Percentiles rank a stretch among this genome's conserved stretches.
Evolutionary conservation across 2,329 filamentous ascomycete genomes (phyloP).

Genomic region (Raffaelea ambrosiae): DNA sequence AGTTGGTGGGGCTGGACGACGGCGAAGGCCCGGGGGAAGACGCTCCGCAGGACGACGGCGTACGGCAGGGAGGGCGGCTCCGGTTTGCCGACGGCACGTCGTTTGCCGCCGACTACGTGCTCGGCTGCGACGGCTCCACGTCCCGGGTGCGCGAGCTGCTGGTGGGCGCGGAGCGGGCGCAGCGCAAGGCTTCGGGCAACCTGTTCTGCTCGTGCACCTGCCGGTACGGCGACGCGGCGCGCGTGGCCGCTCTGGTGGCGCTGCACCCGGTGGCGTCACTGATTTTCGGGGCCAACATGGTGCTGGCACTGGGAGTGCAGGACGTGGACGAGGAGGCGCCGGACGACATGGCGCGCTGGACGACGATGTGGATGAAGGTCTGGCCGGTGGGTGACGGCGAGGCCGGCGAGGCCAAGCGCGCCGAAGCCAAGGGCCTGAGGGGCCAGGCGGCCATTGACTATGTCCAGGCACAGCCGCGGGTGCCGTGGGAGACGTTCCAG

Average conservation of each 20-base stretch:
- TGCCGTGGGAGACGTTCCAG: constrained; percentile 22
- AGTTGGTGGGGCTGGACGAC: too few relatives aligned
- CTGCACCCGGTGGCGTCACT: constrained; percentile 22
- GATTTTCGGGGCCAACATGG: constrained; percentile 19
- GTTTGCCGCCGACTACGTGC: constrained; percentile 18
- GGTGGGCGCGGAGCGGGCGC: constrained; percentile 15
- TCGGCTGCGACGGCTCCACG: constrained; percentile 23
- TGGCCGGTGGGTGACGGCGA: constrained; percentile 21
- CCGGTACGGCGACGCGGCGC: constrained; percentile 18
- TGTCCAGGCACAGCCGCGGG: constrained; percentile 16
- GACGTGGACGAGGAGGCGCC: constrained; percentile 8
- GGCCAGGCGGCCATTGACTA: constrained; percentile 27
- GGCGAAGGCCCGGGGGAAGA: constrained; percentile 16
- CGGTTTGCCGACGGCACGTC: constrained; percentile 18
- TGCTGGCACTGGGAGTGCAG: constrained; percentile 20
- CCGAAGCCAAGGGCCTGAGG: constrained; percentile 15
- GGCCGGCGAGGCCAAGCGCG: constrained; percentile 2
- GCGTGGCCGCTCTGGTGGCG: constrained; percentile 17
- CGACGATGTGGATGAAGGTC: constrained; percentile 26
- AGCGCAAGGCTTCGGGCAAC: constrained; percentile 20
- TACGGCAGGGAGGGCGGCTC: too few relatives aligned
- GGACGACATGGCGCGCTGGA: constrained; percentile 19
- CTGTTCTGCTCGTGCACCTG: constrained; percentile 20
- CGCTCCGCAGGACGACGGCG: constrained; percentile 7
- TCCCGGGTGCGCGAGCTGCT: constrained; percentile 22